Percentiles rank a stretch among this genome's conserved stretches.
phyloP scores from a whole-genome alignment of 2,329 filamentous ascomycete genomes.

The Fusarium fracticaudum region DNA sequence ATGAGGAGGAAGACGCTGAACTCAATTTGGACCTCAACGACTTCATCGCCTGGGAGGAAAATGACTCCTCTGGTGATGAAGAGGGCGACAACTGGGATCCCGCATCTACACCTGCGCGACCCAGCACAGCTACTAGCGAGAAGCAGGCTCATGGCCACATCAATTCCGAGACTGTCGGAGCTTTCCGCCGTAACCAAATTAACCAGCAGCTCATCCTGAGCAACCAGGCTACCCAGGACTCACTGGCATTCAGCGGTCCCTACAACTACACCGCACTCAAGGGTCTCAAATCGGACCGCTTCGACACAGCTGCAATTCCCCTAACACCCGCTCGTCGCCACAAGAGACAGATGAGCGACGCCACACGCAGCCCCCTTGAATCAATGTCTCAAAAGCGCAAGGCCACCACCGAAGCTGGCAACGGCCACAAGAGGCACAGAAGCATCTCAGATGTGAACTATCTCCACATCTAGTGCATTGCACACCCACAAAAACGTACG shows the following conservation, averaged over 20 bases:
- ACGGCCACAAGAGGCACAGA: slow-evolving; percentile 64
- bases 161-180: slow-evolving; percentile 74
- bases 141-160: slow-evolving; percentile 66
- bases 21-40: slow-evolving; percentile 73
- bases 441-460: slow-evolving; percentile 67
- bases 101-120: slow-evolving; percentile 62
- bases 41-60: slow-evolving; percentile 74
- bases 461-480: slow-evolving; percentile 53
- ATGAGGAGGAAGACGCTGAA: slow-evolving; percentile 73
- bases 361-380: slow-evolving; percentile 61
- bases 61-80: slow-evolving; percentile 68
- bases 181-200: slow-evolving; percentile 77
- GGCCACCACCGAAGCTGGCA: slow-evolving; percentile 55
- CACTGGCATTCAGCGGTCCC: slow-evolving; percentile 68
- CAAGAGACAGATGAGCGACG: slow-evolving; percentile 58
- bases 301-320: slow-evolving; percentile 72
- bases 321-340: slow-evolving; percentile 73
- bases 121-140: slow-evolving; percentile 60
- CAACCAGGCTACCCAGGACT: slow-evolving; percentile 69
- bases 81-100: slow-evolving; percentile 60
- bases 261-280: slow-evolving; percentile 69
- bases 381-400: slow-evolving; percentile 64
- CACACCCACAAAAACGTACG: slow-evolving; percentile 50
- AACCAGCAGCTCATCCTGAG: slow-evolving; percentile 69
- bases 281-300: slow-evolving; percentile 72